Conservation (phyloP, 257 asterid species). For the Fraxinus pennsylvanica region DNA sequence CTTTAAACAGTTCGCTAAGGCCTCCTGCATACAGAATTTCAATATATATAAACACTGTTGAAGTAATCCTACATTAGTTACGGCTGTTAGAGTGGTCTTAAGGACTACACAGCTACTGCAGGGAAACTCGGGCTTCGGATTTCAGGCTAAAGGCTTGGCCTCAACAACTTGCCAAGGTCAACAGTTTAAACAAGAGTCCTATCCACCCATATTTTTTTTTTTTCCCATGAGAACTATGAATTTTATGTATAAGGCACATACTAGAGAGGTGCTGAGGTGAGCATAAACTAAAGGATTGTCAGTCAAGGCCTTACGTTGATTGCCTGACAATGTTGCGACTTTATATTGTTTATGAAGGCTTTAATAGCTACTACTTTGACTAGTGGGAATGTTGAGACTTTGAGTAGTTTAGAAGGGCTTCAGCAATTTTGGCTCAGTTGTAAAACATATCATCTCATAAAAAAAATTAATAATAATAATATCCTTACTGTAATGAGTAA, state of each 20-base stretch:
- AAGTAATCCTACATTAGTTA: slow-evolving; percentile 11
- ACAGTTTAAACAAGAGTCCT: background rate
- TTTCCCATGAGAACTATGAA: slow-evolving; percentile 3
- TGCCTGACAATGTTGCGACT: background rate
- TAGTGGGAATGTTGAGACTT: background rate
- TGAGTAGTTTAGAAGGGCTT: background rate
- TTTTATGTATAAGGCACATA: background rate
- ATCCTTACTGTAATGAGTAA: background rate
- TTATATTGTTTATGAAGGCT: slow-evolving; percentile 4
- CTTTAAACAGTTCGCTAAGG: background rate
- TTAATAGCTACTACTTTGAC: background rate
- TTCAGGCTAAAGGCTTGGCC: background rate
- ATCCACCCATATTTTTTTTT: no score
- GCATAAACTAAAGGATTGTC: background rate
- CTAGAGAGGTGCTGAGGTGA: background rate
- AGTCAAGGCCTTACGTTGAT: background rate
- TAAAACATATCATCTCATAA: background rate
- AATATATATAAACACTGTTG: background rate
- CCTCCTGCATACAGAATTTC: background rate
- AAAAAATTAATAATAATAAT: background rate
- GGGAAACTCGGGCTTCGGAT: slow-evolving; percentile 1
- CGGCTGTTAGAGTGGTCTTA: slow-evolving; percentile 6
- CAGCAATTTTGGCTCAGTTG: slow-evolving; percentile 13
- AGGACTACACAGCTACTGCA: slow-evolving; percentile 3
- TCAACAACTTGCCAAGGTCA: background rate